Evolutionary conservation across 768 basidiomycete species (phyloP), one percentile per base, ranked within the genome.

Genomic region (Jaapia argillacea): DNA sequence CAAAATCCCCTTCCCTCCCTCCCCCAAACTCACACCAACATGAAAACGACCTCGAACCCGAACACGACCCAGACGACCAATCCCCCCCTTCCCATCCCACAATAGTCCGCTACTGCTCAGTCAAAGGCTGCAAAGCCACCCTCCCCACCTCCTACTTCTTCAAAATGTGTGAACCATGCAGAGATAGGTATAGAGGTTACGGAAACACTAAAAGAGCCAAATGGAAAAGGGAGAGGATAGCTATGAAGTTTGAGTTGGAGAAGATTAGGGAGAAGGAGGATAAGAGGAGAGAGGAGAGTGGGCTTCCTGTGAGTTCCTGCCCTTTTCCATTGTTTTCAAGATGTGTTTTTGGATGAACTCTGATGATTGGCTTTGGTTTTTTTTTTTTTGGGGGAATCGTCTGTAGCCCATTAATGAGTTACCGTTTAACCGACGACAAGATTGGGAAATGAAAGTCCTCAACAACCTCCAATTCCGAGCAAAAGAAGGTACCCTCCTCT

Each of bases 161-260:
- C 44, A 55, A 52, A 47, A 58, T 52, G 49, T 54, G 50, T 41
- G 41, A 50, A 14, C 36, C 65, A 0, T 77, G 76, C 51, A 64
- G 75, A 20, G 56, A 61, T 24, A 62, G 72, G 6, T 76, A 76
- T 54, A 66, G 71, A 40, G 60, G 53, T 25, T 77, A 78, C 44
- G 74, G 75, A 0, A 71, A 58, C 40, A 75, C 73, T 1, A 78
- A 75, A 54, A 70, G 75, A 14, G 64, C 64, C 2, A 78, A 75
- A 49, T 71, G 70, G 71, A 72, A 68, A 51, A 59, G 61, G 12
- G 70, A 71, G 47, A 65, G 72, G 24, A 61, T 62, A 44, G 60
- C 61, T 12, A 66, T 64, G 12, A 60, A 71, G n/a, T 54, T 57
- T 1, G 69, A 71, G 45, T 54, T 74, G 42, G 56, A 62, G 6